Conservation (phyloP, 2,329 filamentous ascomycete species). For the Fusarium continuum region DNA sequence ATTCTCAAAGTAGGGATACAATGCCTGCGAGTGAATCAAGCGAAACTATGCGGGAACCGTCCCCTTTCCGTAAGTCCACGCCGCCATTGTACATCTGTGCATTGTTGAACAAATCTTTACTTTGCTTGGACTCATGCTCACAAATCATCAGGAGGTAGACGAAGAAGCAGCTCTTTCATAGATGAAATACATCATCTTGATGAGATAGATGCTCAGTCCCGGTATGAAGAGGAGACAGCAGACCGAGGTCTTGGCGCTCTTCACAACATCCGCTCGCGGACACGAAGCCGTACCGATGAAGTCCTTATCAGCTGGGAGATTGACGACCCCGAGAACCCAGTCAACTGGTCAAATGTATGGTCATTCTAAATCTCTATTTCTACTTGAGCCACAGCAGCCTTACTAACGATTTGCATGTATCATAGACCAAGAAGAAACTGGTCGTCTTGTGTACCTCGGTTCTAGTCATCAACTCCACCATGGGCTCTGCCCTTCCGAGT, state of each 20-base stretch:
- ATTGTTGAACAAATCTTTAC: neutral
- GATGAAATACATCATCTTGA: constrained; percentile 44
- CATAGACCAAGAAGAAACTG: constrained; percentile 62
- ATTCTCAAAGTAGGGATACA: constrained; percentile 7
- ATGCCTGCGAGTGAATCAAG: constrained; percentile 43
- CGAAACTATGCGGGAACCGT: constrained; percentile 41
- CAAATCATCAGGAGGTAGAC: constrained; percentile 34
- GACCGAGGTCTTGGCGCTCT: constrained; percentile 49
- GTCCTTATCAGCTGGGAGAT: constrained; percentile 57
- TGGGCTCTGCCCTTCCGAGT: constrained; percentile 71
- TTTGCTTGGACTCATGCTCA: constrained; percentile 18
- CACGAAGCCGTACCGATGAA: constrained; percentile 46
- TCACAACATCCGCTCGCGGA: constrained; percentile 48
- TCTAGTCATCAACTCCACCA: constrained; percentile 73
- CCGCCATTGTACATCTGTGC: neutral
- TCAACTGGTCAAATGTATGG: constrained; percentile 59
- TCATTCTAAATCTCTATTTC: neutral
- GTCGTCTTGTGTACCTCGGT: constrained; percentile 65
- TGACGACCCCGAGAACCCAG: constrained; percentile 61
- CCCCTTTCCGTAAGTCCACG: constrained; percentile 41
- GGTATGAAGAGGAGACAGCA: constrained; percentile 54
- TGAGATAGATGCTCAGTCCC: constrained; percentile 52
- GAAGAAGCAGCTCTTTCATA: constrained; percentile 37
- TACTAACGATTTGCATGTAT: neutral
- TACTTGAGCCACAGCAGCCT: neutral